Conservation (phyloP, 352 stramenopile species). For the Phytophthora fragariae region DNA sequence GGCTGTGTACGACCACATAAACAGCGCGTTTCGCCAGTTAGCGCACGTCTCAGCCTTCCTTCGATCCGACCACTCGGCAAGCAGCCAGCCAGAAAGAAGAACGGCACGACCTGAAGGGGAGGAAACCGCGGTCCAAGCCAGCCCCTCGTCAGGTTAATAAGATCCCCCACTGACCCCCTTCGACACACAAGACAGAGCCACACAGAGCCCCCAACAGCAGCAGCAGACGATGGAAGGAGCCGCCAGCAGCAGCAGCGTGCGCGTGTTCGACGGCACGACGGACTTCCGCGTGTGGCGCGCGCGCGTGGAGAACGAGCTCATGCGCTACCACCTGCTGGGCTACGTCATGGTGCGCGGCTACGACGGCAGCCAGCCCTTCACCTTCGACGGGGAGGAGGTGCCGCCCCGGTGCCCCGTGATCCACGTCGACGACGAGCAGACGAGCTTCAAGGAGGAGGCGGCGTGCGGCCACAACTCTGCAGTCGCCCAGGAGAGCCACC, state of each 20-base stretch:
- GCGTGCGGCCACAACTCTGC: constrained; percentile 3
- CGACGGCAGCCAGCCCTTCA: constrained; percentile 54
- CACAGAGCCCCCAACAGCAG: not conserved
- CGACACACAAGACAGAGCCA: not conserved
- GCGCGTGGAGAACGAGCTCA: constrained; percentile 58
- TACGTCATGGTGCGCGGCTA: constrained; percentile 58
- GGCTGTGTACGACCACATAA: not conserved
- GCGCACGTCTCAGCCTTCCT: too few species aligned
- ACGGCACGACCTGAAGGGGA: too few species aligned
- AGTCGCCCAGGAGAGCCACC: constrained; percentile 12
- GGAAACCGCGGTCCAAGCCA: too few species aligned
- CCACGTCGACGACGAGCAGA: constrained; percentile 28
- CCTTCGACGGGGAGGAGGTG: constrained; percentile 53
- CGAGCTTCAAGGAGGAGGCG: constrained; percentile 35
- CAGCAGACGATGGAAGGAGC: constrained; percentile 23
- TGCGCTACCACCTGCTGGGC: constrained; percentile 58
- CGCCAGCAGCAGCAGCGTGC: constrained; percentile 19
- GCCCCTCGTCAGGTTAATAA: too few species aligned
- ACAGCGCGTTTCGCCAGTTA: not conserved
- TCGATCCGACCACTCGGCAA: not conserved
- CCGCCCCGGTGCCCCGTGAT: constrained; percentile 40
- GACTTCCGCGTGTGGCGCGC: constrained; percentile 58
- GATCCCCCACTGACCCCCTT: too few species aligned
- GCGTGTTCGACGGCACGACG: constrained; percentile 53
- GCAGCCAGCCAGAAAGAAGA: not conserved